A percentile compares a stretch with the other conserved stretches of the same genome.
Evolutionary conservation across 768 basidiomycete species (phyloP).

Genomic region (Suillus subalutaceus): DNA sequence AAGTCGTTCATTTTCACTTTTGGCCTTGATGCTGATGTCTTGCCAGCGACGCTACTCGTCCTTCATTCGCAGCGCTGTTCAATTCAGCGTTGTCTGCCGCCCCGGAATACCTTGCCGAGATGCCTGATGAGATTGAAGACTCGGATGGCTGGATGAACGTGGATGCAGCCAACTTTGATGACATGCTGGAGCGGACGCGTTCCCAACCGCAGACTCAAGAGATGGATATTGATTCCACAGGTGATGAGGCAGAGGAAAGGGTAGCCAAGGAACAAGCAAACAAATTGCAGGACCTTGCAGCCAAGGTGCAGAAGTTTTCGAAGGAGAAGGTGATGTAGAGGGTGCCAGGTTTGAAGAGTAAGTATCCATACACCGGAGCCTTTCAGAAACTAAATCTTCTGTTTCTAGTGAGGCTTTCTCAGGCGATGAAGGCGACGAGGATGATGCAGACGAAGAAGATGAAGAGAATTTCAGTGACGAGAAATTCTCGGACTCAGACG

Average conservation of each 20-base stretch:
- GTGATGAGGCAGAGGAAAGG: constrained; percentile 40
- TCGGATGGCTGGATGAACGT: constrained; percentile 87
- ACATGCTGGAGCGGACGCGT: constrained; percentile 56
- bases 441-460: constrained; percentile 20
- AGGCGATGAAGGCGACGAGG: constrained; percentile 62
- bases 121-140: constrained; percentile 54
- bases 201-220: constrained; percentile 26
- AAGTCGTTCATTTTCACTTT: constrained; percentile 32
- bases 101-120: constrained; percentile 23
- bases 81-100: constrained; percentile 60
- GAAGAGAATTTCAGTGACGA: constrained; percentile 51
- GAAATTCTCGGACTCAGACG: constrained; percentile 47
- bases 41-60: constrained; percentile 58
- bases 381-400: constrained; percentile 11
- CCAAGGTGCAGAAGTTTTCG: constrained; percentile 88
- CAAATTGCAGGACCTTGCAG: constrained; percentile 74
- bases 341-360: constrained; percentile 93
- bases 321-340: constrained; percentile 85
- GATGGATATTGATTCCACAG: constrained; percentile 53
- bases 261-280: constrained; percentile 67
- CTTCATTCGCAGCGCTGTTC: constrained; percentile 76
- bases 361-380: constrained; percentile 32
- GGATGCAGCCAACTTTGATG: constrained; percentile 75
- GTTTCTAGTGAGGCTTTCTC: constrained; percentile 63
- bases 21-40: background rate